Percentiles rank a stretch among this genome's conserved stretches.
phyloP scores from a whole-genome alignment of 805 yeast genomes.

The Myxozyma udenii region DNA sequence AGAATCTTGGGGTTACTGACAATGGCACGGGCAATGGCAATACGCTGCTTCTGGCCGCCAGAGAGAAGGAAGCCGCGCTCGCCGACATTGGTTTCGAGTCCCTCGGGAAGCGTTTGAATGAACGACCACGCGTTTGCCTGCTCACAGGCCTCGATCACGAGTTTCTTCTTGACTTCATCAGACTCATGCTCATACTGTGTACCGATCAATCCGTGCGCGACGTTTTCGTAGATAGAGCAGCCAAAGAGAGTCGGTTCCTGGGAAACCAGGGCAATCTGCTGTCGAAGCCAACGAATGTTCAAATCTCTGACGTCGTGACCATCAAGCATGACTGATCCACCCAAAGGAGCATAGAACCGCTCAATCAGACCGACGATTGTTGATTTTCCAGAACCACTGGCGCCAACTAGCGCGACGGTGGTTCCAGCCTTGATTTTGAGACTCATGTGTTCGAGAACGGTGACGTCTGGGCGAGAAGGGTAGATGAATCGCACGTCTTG shows the following conservation, averaged over 20 bases:
- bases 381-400: conserved; percentile 93
- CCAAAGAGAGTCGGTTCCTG: conserved; percentile 90
- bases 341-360: conserved; percentile 77
- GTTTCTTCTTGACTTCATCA: conserved; percentile 40
- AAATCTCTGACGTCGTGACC: conserved; percentile 75
- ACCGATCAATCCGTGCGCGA: conserved; percentile 64
- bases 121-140: conserved; percentile 54
- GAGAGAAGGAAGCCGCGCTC: conserved; percentile 58
- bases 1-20: conserved; percentile 53
- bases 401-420: conserved; percentile 92
- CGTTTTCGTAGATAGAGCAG: conserved; percentile 76
- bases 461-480: conserved; percentile 51
- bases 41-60: conserved; percentile 68
- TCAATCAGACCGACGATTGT: conserved; percentile 81
- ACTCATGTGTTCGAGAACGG: conserved; percentile 70
- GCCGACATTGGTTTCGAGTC: conserved; percentile 50
- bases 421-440: conserved; percentile 82
- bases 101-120: conserved; percentile 51
- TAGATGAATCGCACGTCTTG: conserved; percentile 33
- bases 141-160: conserved; percentile 45
- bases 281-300: conserved; percentile 71
- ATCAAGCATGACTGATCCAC: conserved; percentile 75
- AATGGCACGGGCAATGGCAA: conserved; percentile 61
- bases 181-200: conserved; percentile 35
- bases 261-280: conserved; percentile 82